phyloP scores from a whole-genome alignment of 805 yeast species.

The Candida michaelii region DNA sequence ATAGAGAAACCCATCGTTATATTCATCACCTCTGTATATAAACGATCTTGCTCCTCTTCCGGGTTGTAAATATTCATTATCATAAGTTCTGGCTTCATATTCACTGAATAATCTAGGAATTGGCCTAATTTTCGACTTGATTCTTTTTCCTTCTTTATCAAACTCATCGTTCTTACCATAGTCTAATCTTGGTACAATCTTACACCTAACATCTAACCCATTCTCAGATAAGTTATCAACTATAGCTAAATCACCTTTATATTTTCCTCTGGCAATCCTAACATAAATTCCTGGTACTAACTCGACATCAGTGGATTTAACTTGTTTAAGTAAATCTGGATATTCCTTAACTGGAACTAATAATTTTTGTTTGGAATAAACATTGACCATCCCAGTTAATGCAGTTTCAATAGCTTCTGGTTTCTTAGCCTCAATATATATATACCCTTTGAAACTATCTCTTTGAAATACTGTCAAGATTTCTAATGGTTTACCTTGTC shows the following conservation, averaged over 20 bases:
- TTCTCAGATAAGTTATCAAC: conserved; percentile 92
- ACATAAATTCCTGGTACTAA: conserved; percentile 91
- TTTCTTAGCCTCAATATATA: conserved; percentile 91
- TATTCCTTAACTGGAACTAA: conserved; percentile 94
- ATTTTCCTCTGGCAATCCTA: conserved; percentile 85
- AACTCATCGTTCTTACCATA: conserved; percentile 67
- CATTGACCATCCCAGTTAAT: conserved; percentile 84
- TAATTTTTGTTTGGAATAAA: conserved; percentile 69
- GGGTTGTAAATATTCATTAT: conserved; percentile 67
- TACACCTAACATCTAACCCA: conserved; percentile 92
- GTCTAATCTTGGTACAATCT: conserved; percentile 89
- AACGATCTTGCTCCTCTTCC: conserved; percentile 62
- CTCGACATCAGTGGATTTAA: conserved; percentile 82
- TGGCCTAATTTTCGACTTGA: conserved; percentile 68
- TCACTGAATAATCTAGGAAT: conserved; percentile 85
- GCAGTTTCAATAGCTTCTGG: conserved; percentile 90
- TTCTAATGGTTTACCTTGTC: conserved; percentile 75
- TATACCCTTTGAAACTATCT: conserved; percentile 87
- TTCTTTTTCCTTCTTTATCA: conserved; percentile 46
- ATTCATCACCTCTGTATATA: conserved; percentile 83
- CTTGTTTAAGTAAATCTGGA: conserved; percentile 88
- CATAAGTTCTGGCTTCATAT: conserved; percentile 84
- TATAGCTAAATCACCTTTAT: conserved; percentile 88
- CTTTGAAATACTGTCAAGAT: conserved; percentile 91
- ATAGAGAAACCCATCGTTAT: conserved; percentile 80